These are phyloP conservation scores for Xylaria sp. DNA, from an alignment of 2,329 filamentous ascomycete genomes.

Conservation along the genomic window DNA sequence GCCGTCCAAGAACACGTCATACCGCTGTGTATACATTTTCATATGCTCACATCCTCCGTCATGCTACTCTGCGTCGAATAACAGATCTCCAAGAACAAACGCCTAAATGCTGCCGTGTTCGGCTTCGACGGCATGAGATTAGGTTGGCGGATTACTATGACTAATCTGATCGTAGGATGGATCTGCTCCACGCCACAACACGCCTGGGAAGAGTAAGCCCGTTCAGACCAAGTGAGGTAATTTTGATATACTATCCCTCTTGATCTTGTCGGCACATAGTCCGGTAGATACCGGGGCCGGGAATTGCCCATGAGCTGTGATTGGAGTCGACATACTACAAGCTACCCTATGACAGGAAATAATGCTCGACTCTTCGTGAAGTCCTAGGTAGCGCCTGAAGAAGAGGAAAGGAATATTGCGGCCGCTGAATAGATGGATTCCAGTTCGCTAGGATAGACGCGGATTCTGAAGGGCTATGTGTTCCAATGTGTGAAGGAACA, in stretches of 20 bases:
- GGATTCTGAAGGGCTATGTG: too few species aligned
- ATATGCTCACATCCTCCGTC: neutral
- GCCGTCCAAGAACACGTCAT: constrained; percentile 1
- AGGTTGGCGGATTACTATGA: neutral
- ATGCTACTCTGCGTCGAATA: neutral
- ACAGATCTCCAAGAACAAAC: neutral
- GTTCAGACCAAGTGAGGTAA: neutral
- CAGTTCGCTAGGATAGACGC: neutral
- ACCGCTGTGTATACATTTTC: neutral
- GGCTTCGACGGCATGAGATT: neutral
- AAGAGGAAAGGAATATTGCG: neutral
- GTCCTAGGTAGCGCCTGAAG: neutral
- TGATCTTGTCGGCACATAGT: neutral
- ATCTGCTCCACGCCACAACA: neutral
- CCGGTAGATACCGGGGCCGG: neutral
- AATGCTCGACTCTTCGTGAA: neutral
- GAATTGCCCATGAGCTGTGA: neutral
- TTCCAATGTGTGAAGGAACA: too few species aligned
- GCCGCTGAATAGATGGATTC: neutral
- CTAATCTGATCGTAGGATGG: neutral
- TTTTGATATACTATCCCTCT: neutral
- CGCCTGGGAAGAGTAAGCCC: neutral
- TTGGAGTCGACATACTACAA: neutral
- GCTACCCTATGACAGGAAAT: neutral
- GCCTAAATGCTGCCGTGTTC: neutral